Conservation (phyloP, 805 yeast genomes). For the Ogataea paraovalis region DNA sequence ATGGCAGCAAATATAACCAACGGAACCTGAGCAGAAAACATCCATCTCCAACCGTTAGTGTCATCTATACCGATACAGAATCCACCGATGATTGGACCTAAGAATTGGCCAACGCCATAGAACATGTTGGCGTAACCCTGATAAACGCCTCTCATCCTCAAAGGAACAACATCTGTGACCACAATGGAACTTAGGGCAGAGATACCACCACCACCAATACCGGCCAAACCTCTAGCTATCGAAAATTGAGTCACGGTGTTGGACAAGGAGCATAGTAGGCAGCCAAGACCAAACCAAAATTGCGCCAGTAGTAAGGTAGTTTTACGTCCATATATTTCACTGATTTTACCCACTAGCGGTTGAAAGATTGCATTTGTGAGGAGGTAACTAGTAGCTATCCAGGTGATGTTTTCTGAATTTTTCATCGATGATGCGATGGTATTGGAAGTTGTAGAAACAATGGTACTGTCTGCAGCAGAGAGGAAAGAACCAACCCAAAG, state of each 20-base stretch:
- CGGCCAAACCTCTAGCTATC: constrained; percentile 51
- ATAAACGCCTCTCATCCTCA: constrained; percentile 48
- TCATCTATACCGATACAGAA: constrained; percentile 30
- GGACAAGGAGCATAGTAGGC: constrained; percentile 39
- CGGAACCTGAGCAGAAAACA: constrained; percentile 41
- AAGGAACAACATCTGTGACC: constrained; percentile 52
- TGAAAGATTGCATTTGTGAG: constrained; percentile 71
- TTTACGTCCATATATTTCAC: constrained; percentile 61
- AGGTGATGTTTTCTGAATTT: constrained; percentile 46
- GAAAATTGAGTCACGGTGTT: constrained; percentile 41
- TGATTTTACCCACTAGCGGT: constrained; percentile 66
- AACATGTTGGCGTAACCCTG: constrained; percentile 46
- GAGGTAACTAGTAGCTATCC: constrained; percentile 73
- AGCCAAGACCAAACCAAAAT: constrained; percentile 41
- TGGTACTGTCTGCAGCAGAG: constrained; percentile 55
- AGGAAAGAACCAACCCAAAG: constrained; percentile 46
- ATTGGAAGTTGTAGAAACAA: constrained; percentile 55
- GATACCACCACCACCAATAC: constrained; percentile 57
- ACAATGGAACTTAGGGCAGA: constrained; percentile 48
- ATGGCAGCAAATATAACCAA: constrained; percentile 27
- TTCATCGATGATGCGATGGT: constrained; percentile 57
- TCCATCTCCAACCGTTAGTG: constrained; percentile 41
- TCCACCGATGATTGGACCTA: constrained; percentile 44
- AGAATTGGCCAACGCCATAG: constrained; percentile 36
- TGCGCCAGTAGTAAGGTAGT: constrained; percentile 41